Base-by-base conservation (phyloP, 768 basidiomycete genomes). In the Coprinopsis strossmayeri region DNA sequence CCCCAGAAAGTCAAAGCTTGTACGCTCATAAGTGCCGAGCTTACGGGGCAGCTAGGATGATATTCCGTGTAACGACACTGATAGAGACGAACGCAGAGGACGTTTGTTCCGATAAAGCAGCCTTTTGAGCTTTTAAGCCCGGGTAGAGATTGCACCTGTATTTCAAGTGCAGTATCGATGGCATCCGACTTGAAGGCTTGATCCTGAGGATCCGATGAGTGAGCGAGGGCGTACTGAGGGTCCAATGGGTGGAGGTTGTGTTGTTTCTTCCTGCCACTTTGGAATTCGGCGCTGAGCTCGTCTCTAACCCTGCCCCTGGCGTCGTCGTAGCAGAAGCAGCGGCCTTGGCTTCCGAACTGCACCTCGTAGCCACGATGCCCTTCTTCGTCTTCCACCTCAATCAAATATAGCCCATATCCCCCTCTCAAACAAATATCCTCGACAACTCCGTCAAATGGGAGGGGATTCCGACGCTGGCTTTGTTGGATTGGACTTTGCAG, bases 401-500 rank as follows among this genome's bases (percentile, higher is more conserved):
- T 90, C 10, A 82, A 55, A 62, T 89, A 93, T 1, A 93, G 70
- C 9, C 80, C 81, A 17, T 76, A 67, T 26, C 91, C 90, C 15
- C 91, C 91, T 59, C 88, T 89, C 17, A n/a, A n/a, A n/a, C n/a
- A n/a, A n/a, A 92, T 64, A 53, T 86, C 75, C 53, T 76, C 81
- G 40, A 93, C 69, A 25, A 81, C 68, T 3, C 91, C 91, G 34
- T 91, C 84, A 57, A 76, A 91, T 1, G 91, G 91, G 49, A 83
- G 85, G 2, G 91, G 92, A 47, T 91, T 64, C 92, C 91, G 21
- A 93, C 90, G 63, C 81, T 86, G 1, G 89, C 90, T 63, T 92
- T 92, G 76, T 92, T 90, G 53, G 83, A 86, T 67, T 91, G 89
- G 2, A 92, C 89, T 89, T n/a, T n/a, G 59, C 87, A 90, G 3